Evolutionary conservation across 495 filamentous ascomycete genomes (phyloP).

Genomic region (Platismatia glauca): DNA sequence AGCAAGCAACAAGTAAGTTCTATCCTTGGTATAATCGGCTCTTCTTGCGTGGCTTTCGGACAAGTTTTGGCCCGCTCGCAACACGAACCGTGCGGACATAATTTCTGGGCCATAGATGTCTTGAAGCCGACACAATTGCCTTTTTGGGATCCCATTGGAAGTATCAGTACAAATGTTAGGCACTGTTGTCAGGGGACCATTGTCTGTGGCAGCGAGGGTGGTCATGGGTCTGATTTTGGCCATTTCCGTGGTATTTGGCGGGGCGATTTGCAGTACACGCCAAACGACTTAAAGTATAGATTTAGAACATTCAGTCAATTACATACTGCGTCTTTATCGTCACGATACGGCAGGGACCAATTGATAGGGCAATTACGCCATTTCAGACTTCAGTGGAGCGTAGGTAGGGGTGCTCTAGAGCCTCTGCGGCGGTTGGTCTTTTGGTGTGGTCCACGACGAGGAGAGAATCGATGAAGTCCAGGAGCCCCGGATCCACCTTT

Average conservation of each 20-base stretch:
- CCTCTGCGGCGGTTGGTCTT: slow-evolving; percentile 25
- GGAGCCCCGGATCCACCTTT: slow-evolving; percentile 18
- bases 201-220: slow-evolving; percentile 4
- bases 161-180: not conserved
- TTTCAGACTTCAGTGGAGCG: slow-evolving; percentile 7
- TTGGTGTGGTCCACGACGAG: slow-evolving; percentile 23
- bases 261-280: not conserved
- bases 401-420: slow-evolving; percentile 22
- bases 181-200: not conserved
- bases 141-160: slow-evolving; percentile 2
- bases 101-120: not conserved
- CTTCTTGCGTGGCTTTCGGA: slow-evolving; percentile 2
- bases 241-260: not conserved
- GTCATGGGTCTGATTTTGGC: slow-evolving; percentile 5
- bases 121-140: slow-evolving; percentile 1
- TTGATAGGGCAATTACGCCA: not conserved
- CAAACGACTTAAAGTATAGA: not conserved
- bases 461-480: slow-evolving; percentile 22
- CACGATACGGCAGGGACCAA: slow-evolving; percentile 4
- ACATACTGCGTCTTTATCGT: not conserved
- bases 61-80: slow-evolving; percentile 1
- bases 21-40: not conserved
- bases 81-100: slow-evolving; percentile 7
- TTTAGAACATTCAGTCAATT: slow-evolving; percentile 2
- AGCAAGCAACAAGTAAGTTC: slow-evolving; percentile 12